Evolutionary conservation across 225 moss, liverwort and hornwort species (phyloP), one percentile per base, ranked within the genome.

Genomic region (Physcomitrium patens): DNA sequence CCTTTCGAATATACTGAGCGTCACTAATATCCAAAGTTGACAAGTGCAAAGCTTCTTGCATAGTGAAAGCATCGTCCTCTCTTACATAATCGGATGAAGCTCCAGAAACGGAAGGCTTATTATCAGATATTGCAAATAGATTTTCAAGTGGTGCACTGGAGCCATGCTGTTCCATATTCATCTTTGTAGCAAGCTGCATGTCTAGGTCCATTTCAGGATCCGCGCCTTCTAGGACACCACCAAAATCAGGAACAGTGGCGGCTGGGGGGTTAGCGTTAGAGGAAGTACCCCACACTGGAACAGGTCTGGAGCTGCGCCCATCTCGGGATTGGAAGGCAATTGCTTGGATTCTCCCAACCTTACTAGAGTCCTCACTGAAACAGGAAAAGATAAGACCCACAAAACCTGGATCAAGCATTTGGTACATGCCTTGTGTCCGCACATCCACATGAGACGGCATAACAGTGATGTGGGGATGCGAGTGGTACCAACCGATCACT

Each of bases 361-460:
- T 95, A 79, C 83, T 89, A 75, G 80, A 69, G 71, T 99, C 95
- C 79, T 99, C 93, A 75, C 95, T 99, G 73, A 99, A 99, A 77
- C 99, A 99, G 3, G 99, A 95, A 67, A 99, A 91, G 69, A 99
- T 99, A 54, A 99, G 86, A 22, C 99, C 99, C 16, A 99, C 88
- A 74, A 99, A 99, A 9, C 99, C 99, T 7, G 83, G 86, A 48
- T 99, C 99, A 67, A 99, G 76, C 90, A 99, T 87, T 76, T 99
- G 99, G 78, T 99, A 99, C 89, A 95, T 99, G 66, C 89, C 93
- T 79, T 99, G 99, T 0, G 99, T 99, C 78, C 90, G 93, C 67
- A 93, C 91, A 77, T 99, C 99, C n/a, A 99, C 95, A 77, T 99
- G 99, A 43, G 99, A 99, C 16, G 99, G 99, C 95, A 95, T 93